These are phyloP conservation scores for Pyrus betulifolia DNA, from an alignment of 306 rosid genomes.

Conservation along the genomic window DNA sequence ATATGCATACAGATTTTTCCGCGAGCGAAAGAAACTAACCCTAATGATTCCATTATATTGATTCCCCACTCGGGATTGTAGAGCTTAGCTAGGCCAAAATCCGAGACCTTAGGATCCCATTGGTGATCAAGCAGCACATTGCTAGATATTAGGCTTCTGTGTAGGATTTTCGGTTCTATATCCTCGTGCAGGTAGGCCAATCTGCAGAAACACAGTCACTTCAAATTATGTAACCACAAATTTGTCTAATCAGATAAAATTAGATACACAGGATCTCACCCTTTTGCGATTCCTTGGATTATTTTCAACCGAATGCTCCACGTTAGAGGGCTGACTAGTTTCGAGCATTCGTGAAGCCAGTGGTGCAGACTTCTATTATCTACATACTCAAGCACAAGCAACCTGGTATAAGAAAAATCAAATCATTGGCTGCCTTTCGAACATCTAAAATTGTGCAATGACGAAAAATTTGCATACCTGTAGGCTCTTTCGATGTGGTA, in stretches of 20 bases:
- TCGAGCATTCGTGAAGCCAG: conserved; percentile 56
- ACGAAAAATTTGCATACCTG: conserved; percentile 14
- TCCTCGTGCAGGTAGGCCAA: conserved; percentile 65
- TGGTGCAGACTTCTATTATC: conserved; percentile 48
- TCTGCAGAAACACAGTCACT: conserved; percentile 28
- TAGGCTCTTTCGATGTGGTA: conserved; percentile 36
- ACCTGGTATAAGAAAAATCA: conserved; percentile 22
- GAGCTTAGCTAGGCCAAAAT: conserved; percentile 44
- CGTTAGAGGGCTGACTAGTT: conserved; percentile 42
- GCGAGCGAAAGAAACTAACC: conserved; percentile 21
- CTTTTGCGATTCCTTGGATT: conserved; percentile 55
- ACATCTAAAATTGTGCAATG: neutral
- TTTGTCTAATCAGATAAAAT: neutral
- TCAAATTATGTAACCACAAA: neutral
- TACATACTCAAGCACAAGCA: conserved; percentile 47
- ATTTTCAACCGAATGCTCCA: conserved; percentile 50
- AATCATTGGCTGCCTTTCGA: neutral
- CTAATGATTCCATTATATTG: conserved; percentile 28
- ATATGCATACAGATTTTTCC: neutral
- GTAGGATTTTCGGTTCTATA: conserved; percentile 50
- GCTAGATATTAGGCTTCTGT: conserved; percentile 42
- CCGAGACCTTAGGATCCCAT: conserved; percentile 53
- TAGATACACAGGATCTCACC: conserved; percentile 30
- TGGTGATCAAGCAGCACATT: conserved; percentile 48
- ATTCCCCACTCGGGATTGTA: conserved; percentile 23